Base-by-base conservation (phyloP, 2,329 filamentous ascomycete genomes). In the Aspergillus sp. region DNA sequence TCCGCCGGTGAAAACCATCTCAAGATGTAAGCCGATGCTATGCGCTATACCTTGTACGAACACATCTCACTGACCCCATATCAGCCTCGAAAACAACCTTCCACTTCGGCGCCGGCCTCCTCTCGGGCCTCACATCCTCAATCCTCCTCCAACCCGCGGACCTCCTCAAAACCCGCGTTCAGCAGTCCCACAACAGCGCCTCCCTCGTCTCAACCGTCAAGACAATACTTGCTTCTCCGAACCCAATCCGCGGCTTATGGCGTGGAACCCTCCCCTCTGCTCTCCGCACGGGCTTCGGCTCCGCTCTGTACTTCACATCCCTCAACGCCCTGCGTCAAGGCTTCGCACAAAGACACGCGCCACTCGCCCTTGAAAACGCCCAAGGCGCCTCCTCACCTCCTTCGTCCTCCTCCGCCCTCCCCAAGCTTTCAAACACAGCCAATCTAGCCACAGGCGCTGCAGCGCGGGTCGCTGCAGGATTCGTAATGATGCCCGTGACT, bases 121-220 rank as follows among this genome's bases (percentile, higher is more conserved):
- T 87, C 72, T 97, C 93, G 7, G 95, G 95, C 71, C 85, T 96
- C 54, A 86, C 92, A 66, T 95, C 93, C 56, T 93, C 95, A 59
- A 88, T 96, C 62, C 88, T 98, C 59, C 86, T 99, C 17, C 95
- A 99, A 78, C 95, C 95, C 28, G 91, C 95, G 72, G 95, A 99
- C 79, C 89, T 99, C 4, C 88, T 99, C 75, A 99, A 99, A 79
- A 99, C 95, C 31, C 90, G 95, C 51, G 89, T 98, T 46, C 95
- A 99, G 76, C 95, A 98, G 77, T 92, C 91, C 38, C 87, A 87
- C 53, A 66, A 78, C 62, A 84, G 86, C 48, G 85, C 86, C 67
- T 87, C 92, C 2, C 85, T 98, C 60, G 77, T 86, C 57, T 80
- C 82, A 25, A 91, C 90, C 19, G 81, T 96, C 63, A 86, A 87